These are phyloP conservation scores for Corynascus novoguineensis DNA, from an alignment of 495 filamentous ascomycete species.

Conservation along the genomic window DNA sequence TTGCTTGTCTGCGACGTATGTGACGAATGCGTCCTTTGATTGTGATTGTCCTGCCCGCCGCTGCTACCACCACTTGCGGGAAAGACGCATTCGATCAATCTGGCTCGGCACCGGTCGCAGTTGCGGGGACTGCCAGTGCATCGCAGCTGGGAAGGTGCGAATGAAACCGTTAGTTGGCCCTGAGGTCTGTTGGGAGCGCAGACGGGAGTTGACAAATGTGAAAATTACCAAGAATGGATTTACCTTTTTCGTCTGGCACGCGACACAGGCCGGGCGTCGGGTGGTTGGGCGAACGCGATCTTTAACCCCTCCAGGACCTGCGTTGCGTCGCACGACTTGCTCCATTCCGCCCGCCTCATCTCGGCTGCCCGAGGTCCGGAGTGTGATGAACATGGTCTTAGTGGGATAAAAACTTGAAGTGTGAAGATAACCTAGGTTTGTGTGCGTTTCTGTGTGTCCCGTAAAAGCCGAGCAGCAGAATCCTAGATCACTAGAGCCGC, in stretches of 20 bases:
- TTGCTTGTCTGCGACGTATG: not conserved
- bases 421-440: no score
- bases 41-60: not conserved
- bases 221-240: not conserved
- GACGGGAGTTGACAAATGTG: not conserved
- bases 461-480: no score
- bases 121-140: constrained; percentile 11
- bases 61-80: not conserved
- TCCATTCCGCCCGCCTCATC: constrained; percentile 7
- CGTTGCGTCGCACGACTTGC: constrained; percentile 6
- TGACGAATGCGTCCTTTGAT: not conserved
- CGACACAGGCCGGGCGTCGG: constrained; percentile 14
- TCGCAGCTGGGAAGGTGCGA: constrained; percentile 6
- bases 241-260: constrained; percentile 14
- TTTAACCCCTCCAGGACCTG: not conserved
- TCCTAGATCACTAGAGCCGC: not conserved
- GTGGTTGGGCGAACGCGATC: not conserved
- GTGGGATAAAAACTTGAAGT: not conserved
- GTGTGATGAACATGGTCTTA: constrained; percentile 4
- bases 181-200: not conserved
- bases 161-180: not conserved
- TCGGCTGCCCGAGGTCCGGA: not conserved
- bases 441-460: no score
- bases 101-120: constrained; percentile 10
- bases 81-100: constrained; percentile 11